These are phyloP conservation scores for Lotus japonicus DNA, from an alignment of 306 rosid genomes.

Conservation along the genomic window DNA sequence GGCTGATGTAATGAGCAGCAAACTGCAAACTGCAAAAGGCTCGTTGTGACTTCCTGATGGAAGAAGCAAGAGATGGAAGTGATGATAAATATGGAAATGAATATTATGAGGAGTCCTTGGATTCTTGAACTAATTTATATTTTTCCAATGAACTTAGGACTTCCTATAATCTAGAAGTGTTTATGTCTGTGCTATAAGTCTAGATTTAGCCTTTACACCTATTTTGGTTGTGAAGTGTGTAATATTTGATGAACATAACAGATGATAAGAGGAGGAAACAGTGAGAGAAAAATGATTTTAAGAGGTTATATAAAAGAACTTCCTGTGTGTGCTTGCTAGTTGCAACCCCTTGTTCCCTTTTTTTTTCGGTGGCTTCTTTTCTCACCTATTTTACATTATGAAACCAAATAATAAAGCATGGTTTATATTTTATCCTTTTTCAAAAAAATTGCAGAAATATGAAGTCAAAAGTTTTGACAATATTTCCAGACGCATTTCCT, in stretches of 20 bases:
- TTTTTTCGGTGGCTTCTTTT: too few relatives aligned
- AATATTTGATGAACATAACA: not conserved
- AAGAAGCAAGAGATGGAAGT: not conserved
- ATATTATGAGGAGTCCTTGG: not conserved
- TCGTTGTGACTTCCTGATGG: not conserved
- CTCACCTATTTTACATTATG: too few relatives aligned
- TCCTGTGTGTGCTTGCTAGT: not conserved
- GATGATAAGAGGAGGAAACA: not conserved
- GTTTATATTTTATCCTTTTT: too few relatives aligned
- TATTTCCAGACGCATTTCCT: slow-evolving; percentile 84
- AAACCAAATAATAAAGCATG: too few relatives aligned
- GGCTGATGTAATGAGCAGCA: not conserved
- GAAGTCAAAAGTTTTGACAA: slow-evolving; percentile 66
- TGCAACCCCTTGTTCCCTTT: too few relatives aligned
- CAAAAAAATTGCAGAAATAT: slow-evolving; percentile 86
- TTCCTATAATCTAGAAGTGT: not conserved
- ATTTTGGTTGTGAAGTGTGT: not conserved
- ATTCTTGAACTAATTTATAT: not conserved
- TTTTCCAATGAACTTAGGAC: not conserved
- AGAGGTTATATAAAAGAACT: not conserved
- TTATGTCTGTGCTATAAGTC: not conserved
- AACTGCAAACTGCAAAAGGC: not conserved
- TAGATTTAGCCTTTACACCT: not conserved
- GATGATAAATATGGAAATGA: not conserved
- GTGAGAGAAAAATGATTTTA: not conserved